Evolutionary conservation across 1,284 basidiomycete genomes (phyloP).

Genomic region (Coniferiporia sulphurascens): DNA sequence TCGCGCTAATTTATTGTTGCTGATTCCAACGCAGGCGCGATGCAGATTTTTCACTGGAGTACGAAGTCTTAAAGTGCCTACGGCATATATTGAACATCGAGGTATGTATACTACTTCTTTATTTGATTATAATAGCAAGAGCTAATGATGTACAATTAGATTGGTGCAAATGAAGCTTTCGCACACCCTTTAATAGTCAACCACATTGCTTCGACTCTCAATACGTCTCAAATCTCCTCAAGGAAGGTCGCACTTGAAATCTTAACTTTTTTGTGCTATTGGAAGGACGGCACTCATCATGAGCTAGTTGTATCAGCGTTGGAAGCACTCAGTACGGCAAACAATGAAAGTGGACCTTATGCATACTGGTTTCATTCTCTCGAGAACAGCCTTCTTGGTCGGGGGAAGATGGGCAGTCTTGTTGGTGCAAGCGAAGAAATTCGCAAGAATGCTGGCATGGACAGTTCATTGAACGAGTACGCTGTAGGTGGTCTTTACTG

Average conservation of each 20-base stretch:
- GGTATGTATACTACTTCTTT: constrained; percentile 37
- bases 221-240: constrained; percentile 78
- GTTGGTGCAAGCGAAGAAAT: constrained; percentile 94
- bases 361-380: constrained; percentile 89
- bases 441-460: constrained; percentile 58
- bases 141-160: constrained; percentile 34
- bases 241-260: constrained; percentile 82
- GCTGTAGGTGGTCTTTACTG: constrained; percentile 50
- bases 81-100: constrained; percentile 79
- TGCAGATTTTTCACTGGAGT: constrained; percentile 72
- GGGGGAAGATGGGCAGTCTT: constrained; percentile 92
- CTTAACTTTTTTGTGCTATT: constrained; percentile 61
- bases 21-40: constrained; percentile 44
- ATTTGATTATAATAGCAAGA: constrained; percentile 2
- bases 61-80: constrained; percentile 88
- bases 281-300: constrained; percentile 48
- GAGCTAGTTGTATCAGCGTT: constrained; percentile 58
- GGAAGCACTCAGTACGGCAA: constrained; percentile 60
- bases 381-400: constrained; percentile 72
- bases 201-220: constrained; percentile 81
- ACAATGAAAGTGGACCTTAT: constrained; percentile 64
- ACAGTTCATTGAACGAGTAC: constrained; percentile 75
- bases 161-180: constrained; percentile 75
- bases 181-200: constrained; percentile 75
- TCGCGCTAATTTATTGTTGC: not conserved